Percentiles rank a stretch among this genome's conserved stretches.
phyloP scores from a whole-genome alignment of 306 rosid genomes.

The Myrica gale region DNA sequence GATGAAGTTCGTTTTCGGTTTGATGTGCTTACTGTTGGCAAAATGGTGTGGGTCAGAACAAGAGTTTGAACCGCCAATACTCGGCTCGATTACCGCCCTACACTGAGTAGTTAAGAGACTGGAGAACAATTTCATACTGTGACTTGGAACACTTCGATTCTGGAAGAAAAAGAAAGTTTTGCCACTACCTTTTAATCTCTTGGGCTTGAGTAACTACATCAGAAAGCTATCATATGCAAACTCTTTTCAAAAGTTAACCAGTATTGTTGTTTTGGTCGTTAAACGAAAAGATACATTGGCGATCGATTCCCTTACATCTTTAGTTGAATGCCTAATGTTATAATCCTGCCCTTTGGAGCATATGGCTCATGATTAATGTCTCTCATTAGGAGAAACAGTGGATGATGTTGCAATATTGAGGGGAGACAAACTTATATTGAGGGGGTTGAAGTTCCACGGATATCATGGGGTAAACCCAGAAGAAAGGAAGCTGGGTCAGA shows the following conservation, averaged over 20 bases:
- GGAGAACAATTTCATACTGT: background rate
- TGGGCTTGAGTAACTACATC: background rate
- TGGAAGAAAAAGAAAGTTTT: background rate
- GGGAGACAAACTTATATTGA: constrained; percentile 73
- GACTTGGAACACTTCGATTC: background rate
- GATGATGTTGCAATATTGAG: constrained; percentile 37
- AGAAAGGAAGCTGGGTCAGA: constrained; percentile 77
- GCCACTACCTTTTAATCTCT: background rate
- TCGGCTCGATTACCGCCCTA: too few relatives aligned
- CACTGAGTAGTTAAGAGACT: too few relatives aligned
- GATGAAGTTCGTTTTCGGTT: background rate
- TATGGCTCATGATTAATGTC: background rate
- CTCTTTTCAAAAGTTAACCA: background rate
- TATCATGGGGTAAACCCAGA: constrained; percentile 70
- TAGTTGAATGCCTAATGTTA: background rate
- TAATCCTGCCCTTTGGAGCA: background rate
- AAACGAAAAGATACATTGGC: too few relatives aligned
- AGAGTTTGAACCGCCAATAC: background rate
- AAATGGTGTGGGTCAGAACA: background rate
- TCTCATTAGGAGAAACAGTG: constrained; percentile 36
- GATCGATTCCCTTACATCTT: too few relatives aligned
- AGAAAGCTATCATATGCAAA: too few relatives aligned
- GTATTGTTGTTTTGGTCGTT: background rate
- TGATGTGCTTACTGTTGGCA: background rate
- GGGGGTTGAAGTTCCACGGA: constrained; percentile 79